phyloP scores from a whole-genome alignment of 257 asterid genomes.

The Nicotiana obtusifolia region DNA sequence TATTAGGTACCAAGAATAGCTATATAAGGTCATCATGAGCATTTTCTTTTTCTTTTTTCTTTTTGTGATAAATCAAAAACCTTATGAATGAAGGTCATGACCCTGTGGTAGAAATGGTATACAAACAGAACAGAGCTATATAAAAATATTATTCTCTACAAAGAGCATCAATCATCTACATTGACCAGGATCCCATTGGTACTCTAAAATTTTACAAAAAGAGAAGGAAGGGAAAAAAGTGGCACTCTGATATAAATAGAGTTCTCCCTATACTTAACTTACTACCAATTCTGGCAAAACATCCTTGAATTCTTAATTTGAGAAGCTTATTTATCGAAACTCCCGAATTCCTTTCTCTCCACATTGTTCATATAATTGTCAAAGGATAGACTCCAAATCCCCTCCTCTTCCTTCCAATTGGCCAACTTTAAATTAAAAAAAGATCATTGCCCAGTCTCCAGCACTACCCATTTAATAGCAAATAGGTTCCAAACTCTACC shows the following conservation, averaged over 20 bases:
- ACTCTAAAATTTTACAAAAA: not conserved
- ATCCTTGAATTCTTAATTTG: not conserved
- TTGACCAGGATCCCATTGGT: not conserved
- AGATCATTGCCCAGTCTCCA: not conserved
- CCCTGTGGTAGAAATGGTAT: not conserved
- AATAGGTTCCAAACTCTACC: constrained; percentile 1
- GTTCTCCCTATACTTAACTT: not conserved
- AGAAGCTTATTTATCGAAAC: not conserved
- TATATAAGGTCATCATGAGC: constrained; percentile 2
- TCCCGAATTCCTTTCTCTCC: not conserved
- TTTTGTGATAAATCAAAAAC: not conserved
- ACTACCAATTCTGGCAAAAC: not conserved
- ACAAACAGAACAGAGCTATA: not conserved
- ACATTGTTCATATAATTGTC: not conserved
- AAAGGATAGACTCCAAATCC: not conserved
- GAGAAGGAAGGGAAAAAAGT: too few relatives aligned
- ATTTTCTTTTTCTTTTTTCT: not conserved
- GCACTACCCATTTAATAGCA: constrained; percentile 4
- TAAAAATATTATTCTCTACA: not conserved
- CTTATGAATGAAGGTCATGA: not conserved
- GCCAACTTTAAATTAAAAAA: not conserved
- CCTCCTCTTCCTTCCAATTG: not conserved
- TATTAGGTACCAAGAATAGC: constrained; percentile 2
- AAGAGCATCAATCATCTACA: not conserved
- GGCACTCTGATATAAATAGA: not conserved